Evolutionary conservation across 306 rosid genomes (phyloP).

Genomic region (Gleditsia sinensis): DNA sequence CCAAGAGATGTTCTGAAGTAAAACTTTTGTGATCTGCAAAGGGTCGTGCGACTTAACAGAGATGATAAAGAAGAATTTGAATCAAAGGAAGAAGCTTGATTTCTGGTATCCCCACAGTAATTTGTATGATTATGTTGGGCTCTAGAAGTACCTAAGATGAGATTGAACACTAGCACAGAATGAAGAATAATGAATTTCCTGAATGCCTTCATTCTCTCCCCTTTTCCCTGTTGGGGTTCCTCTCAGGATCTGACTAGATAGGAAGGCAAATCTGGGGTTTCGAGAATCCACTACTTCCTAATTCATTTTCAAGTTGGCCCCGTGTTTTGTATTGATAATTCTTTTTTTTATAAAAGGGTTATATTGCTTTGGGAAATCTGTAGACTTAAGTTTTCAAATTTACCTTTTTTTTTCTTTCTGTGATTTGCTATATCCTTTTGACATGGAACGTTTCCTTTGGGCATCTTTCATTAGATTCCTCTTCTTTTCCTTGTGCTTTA

Average conservation of each 20-base stretch:
- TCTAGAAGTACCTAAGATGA: constrained; percentile 42
- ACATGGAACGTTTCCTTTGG: constrained; percentile 25
- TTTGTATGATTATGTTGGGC: constrained; percentile 36
- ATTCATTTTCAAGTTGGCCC: constrained; percentile 32
- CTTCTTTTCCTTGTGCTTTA: not conserved
- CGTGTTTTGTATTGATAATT: not conserved
- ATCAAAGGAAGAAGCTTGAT: constrained; percentile 47
- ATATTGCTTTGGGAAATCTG: constrained; percentile 37
- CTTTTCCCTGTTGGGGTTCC: constrained; percentile 1
- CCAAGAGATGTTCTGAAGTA: constrained; percentile 49
- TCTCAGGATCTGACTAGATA: constrained; percentile 22
- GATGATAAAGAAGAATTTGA: constrained; percentile 42
- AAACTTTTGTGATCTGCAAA: constrained; percentile 40
- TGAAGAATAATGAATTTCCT: constrained; percentile 43
- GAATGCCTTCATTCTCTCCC: constrained; percentile 42
- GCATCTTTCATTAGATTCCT: constrained; percentile 9
- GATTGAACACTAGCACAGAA: constrained; percentile 40
- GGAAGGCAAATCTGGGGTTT: constrained; percentile 2
- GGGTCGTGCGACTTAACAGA: constrained; percentile 36
- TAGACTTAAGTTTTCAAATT: constrained; percentile 7
- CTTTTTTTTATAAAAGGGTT: constrained; percentile 21
- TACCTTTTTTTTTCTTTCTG: too few species aligned
- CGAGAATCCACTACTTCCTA: constrained; percentile 15
- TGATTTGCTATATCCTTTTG: constrained; percentile 15
- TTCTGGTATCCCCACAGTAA: constrained; percentile 46